phyloP scores from a whole-genome alignment of 257 asterid species.

The Solanum bulbocastanum region DNA sequence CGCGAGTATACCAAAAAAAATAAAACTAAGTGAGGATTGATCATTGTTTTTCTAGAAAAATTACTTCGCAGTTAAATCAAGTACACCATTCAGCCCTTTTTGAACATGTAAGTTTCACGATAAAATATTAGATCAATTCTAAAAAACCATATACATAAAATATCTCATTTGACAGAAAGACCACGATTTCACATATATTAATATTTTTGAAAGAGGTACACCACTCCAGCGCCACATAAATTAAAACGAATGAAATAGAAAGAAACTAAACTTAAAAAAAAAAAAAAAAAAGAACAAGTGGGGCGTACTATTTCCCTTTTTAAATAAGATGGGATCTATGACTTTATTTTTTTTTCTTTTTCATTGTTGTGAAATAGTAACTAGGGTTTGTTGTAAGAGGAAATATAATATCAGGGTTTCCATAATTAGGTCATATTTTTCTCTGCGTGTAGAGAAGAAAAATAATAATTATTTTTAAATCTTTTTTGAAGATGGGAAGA shows the following conservation, averaged over 20 bases:
- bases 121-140: not conserved
- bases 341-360: not conserved
- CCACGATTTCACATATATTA: not conserved
- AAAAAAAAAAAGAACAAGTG: not conserved
- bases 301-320: not conserved
- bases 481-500: constrained; percentile 52
- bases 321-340: not conserved
- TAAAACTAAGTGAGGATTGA: too few species aligned
- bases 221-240: not conserved
- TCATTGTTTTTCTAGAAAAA: not conserved
- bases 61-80: not conserved
- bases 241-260: not conserved
- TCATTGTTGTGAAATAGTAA: not conserved
- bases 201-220: not conserved
- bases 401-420: constrained; percentile 26
- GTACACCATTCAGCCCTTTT: not conserved
- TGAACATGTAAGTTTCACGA: too few species aligned
- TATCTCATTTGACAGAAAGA: not conserved
- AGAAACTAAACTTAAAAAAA: not conserved
- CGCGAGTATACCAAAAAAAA: too few species aligned
- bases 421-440: constrained; percentile 17
- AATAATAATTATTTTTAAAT: not conserved
- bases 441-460: not conserved
- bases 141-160: not conserved
- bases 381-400: not conserved